Evolutionary conservation across 2,329 filamentous ascomycete genomes (phyloP).

Genomic region (Mollisia scopiformis): DNA sequence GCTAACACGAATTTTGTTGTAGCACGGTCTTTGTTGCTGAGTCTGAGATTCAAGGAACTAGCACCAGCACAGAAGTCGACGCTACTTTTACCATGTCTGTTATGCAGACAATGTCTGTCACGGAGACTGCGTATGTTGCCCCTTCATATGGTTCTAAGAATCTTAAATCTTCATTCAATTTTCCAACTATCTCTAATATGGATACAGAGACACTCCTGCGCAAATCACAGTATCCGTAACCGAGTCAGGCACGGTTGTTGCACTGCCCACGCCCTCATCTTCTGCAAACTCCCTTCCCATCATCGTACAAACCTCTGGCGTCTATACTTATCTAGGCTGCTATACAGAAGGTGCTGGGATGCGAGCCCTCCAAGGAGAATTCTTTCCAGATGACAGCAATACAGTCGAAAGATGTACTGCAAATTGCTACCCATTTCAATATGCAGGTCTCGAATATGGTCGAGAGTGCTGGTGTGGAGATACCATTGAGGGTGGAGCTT

Average conservation of each 20-base stretch:
- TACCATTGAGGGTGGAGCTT: not conserved
- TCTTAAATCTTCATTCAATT: not conserved
- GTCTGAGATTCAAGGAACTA: no score
- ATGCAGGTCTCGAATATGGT: not conserved
- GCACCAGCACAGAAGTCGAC: no score
- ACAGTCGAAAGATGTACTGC: not conserved
- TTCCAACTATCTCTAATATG: not conserved
- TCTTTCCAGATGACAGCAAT: not conserved
- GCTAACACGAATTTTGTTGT: no score
- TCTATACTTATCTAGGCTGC: not conserved
- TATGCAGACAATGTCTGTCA: not conserved
- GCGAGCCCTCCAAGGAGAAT: not conserved
- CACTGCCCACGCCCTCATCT: no score
- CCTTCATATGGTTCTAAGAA: not conserved
- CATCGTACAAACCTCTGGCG: not conserved
- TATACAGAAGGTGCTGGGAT: not conserved
- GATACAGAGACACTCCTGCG: not conserved
- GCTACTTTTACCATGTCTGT: no score
- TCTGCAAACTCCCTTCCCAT: no score
- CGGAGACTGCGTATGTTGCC: no score
- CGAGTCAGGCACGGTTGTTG: not conserved
- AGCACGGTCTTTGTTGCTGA: no score
- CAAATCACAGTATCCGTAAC: not conserved
- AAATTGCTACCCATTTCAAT: not conserved
- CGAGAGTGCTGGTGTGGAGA: slow-evolving; percentile 1